phyloP scores from a whole-genome alignment of 2,329 filamentous ascomycete genomes.

The Neobulgaria alba region DNA sequence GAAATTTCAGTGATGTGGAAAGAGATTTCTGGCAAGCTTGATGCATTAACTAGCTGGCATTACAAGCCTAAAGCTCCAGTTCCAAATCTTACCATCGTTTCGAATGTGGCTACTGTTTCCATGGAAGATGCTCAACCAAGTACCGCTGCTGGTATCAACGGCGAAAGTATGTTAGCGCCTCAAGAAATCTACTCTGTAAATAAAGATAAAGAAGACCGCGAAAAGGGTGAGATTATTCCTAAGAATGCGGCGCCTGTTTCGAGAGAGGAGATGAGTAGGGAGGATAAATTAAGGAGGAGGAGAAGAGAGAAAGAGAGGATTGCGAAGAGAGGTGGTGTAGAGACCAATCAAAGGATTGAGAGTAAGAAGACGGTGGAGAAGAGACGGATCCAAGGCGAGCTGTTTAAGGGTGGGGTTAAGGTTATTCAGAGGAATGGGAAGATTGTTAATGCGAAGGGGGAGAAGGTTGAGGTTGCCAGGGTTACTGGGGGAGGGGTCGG shows the following conservation, averaged over 20 bases:
- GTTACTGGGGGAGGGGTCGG: conserved; percentile 40
- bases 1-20: conserved; percentile 81
- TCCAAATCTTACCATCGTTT: conserved; percentile 75
- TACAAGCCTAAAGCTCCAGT: conserved; percentile 85
- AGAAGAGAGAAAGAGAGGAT: conserved; percentile 80
- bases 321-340: conserved; percentile 54
- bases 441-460: conserved; percentile 74
- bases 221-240: conserved; percentile 63
- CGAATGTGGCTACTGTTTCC: conserved; percentile 81
- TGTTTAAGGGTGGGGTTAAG: conserved; percentile 82
- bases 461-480: conserved; percentile 52
- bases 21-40: conserved; percentile 69
- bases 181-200: conserved; percentile 89
- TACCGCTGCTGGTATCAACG: conserved; percentile 64
- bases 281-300: conserved; percentile 70
- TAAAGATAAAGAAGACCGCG: conserved; percentile 46
- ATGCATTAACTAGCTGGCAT: conserved; percentile 86
- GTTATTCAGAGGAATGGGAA: conserved; percentile 87
- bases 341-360: conserved; percentile 38
- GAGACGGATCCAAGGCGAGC: conserved; percentile 39
- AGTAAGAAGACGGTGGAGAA: conserved; percentile 52
- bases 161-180: conserved; percentile 73
- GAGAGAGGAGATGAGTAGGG: conserved; percentile 77
- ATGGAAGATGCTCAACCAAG: conserved; percentile 95
- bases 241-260: conserved; percentile 72